Evolutionary conservation across 1,284 basidiomycete genomes (phyloP).

Genomic region (Sporisorium exsertum): DNA sequence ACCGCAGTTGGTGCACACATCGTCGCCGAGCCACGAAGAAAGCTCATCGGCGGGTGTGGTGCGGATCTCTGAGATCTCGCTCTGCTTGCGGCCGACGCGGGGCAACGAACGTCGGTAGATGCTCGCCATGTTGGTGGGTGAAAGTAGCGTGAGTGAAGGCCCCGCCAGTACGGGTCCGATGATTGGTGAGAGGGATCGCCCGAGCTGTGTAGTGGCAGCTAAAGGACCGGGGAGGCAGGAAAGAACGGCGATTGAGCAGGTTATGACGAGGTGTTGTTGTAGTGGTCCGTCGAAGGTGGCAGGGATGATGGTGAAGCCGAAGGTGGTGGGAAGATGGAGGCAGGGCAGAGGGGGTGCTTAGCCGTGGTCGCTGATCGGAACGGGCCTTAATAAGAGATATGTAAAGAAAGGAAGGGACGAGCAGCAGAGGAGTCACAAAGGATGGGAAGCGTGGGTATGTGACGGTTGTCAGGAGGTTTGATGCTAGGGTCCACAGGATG

Average conservation of each 20-base stretch:
- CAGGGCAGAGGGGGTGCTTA: background rate
- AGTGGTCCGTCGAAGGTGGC: background rate
- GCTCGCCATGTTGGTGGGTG: constrained; percentile 35
- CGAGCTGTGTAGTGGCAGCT: constrained; percentile 31
- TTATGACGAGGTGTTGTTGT: background rate
- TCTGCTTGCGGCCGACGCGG: constrained; percentile 45
- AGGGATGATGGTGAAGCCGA: background rate
- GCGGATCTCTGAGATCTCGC: constrained; percentile 44
- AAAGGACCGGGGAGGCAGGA: constrained; percentile 11
- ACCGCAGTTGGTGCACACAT: constrained; percentile 61
- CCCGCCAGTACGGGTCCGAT: constrained; percentile 28
- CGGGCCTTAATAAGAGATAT: constrained; percentile 1
- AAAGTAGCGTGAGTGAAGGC: constrained; percentile 18
- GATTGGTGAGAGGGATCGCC: constrained; percentile 13
- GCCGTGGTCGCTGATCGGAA: background rate
- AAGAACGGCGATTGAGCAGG: background rate
- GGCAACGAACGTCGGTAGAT: constrained; percentile 50
- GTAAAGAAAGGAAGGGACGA: background rate
- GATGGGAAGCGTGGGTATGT: background rate
- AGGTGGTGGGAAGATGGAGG: background rate
- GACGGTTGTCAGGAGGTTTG: constrained; percentile 6
- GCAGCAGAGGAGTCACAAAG: background rate
- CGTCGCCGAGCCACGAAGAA: constrained; percentile 59
- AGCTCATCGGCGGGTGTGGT: constrained; percentile 56
- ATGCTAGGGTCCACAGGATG: constrained; percentile 10